Percentiles rank a stretch among this genome's conserved stretches.
Conservation (phyloP, 352 stramenopile genomes). For the Phytopythium litorale region DNA sequence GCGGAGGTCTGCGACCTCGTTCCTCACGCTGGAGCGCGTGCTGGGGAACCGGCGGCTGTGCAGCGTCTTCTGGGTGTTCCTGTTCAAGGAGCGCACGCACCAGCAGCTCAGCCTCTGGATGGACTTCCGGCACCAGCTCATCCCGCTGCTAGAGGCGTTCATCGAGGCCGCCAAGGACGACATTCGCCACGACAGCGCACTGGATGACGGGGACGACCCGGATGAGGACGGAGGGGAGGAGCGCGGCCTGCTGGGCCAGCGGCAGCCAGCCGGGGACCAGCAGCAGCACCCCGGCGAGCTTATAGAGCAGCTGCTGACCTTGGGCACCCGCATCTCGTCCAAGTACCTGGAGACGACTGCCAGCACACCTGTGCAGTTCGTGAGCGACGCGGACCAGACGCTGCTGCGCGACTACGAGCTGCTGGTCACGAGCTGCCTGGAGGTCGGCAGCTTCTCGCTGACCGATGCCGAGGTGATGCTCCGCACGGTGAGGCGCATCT, state of each 20-base stretch:
- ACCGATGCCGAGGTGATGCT: constrained; percentile 59
- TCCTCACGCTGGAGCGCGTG: constrained; percentile 71
- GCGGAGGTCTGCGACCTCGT: constrained; percentile 30
- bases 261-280: not conserved
- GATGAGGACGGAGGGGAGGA: constrained; percentile 14
- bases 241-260: not conserved
- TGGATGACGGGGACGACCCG: constrained; percentile 18
- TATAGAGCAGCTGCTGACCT: constrained; percentile 62
- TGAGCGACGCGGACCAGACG: constrained; percentile 55
- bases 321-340: constrained; percentile 47
- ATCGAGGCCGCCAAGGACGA: constrained; percentile 37
- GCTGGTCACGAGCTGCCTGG: constrained; percentile 49
- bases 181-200: constrained; percentile 18
- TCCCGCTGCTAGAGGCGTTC: constrained; percentile 61
- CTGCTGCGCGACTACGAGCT: constrained; percentile 60
- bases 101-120: constrained; percentile 83
- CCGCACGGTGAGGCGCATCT: constrained; percentile 49
- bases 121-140: constrained; percentile 68
- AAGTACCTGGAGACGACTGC: constrained; percentile 60
- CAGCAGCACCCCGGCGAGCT: constrained; percentile 43
- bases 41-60: constrained; percentile 73
- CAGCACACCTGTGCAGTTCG: constrained; percentile 61
- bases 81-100: constrained; percentile 84
- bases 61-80: constrained; percentile 85
- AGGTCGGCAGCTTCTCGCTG: constrained; percentile 63